Evolutionary conservation across 768 basidiomycete species (phyloP).

Genomic region (Thelephora ganbajun): DNA sequence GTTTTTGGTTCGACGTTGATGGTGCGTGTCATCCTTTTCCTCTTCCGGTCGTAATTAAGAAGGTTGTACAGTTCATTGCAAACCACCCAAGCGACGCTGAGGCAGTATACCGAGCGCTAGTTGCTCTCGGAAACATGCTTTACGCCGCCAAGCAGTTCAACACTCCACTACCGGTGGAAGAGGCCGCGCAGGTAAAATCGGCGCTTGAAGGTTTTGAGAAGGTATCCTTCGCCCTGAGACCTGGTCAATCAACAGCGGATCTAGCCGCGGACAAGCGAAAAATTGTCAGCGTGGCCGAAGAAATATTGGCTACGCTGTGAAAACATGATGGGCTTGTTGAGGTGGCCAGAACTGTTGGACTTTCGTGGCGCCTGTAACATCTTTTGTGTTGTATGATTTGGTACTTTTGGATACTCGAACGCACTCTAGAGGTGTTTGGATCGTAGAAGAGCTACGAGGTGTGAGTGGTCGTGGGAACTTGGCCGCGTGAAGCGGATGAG

Average conservation of each 20-base stretch:
- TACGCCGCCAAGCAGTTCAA: not conserved
- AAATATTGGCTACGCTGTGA: not conserved
- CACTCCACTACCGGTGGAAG: not conserved
- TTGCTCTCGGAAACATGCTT: slow-evolving; percentile 65
- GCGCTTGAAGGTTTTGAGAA: not conserved
- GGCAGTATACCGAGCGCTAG: slow-evolving; percentile 53
- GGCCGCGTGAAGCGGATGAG: too few species aligned
- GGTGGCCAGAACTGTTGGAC: not conserved
- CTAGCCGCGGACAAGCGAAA: not conserved
- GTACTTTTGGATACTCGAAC: too few species aligned
- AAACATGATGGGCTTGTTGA: not conserved
- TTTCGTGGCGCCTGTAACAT: too few species aligned
- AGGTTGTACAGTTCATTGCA: slow-evolving; percentile 24
- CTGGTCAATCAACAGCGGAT: not conserved
- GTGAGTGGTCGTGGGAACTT: too few species aligned
- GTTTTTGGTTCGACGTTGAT: slow-evolving; percentile 31
- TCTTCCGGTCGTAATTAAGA: not conserved
- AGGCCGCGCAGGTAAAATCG: not conserved
- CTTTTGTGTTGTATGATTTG: too few species aligned
- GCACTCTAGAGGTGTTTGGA: too few species aligned
- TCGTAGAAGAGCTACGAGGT: too few species aligned
- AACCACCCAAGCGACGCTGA: slow-evolving; percentile 47
- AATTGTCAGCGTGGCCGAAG: not conserved
- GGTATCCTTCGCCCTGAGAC: slow-evolving; percentile 10
- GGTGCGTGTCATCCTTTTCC: slow-evolving; percentile 20